Conservation (phyloP, 1,284 basidiomycete species). For the Malassezia pachydermatis region DNA sequence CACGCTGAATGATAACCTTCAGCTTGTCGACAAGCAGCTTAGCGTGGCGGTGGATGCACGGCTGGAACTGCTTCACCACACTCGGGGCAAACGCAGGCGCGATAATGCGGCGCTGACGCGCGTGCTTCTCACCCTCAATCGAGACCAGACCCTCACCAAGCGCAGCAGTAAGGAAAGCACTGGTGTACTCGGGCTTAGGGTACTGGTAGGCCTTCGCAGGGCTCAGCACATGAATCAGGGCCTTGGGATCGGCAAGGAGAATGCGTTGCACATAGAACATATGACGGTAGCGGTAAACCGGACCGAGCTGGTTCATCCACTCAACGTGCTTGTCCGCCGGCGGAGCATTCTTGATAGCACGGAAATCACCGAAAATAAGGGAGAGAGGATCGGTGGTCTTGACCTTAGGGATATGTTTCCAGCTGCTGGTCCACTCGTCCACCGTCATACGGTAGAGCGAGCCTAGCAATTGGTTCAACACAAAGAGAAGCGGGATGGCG, state of each 20-base stretch:
- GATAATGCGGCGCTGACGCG: slow-evolving; percentile 31
- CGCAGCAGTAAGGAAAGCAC: slow-evolving; percentile 26
- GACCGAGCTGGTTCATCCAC: slow-evolving; percentile 20
- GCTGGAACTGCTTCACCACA: slow-evolving; percentile 23
- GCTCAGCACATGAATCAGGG: slow-evolving; percentile 35
- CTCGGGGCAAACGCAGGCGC: slow-evolving; percentile 30
- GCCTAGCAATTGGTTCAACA: slow-evolving; percentile 13
- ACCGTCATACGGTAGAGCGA: slow-evolving; percentile 17
- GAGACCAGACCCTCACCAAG: slow-evolving; percentile 40
- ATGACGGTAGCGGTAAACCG: slow-evolving; percentile 36
- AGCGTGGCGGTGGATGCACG: slow-evolving; percentile 25
- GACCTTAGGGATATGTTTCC: slow-evolving; percentile 20
- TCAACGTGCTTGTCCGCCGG: slow-evolving; percentile 15
- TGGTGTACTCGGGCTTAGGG: slow-evolving; percentile 34
- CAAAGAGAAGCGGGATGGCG: slow-evolving; percentile 9
- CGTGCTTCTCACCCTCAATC: slow-evolving; percentile 40
- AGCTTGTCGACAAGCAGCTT: slow-evolving; percentile 27
- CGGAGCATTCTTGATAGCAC: slow-evolving; percentile 14
- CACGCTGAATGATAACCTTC: slow-evolving; percentile 13
- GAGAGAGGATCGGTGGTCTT: slow-evolving; percentile 13
- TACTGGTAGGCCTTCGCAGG: slow-evolving; percentile 36
- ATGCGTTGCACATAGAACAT: slow-evolving; percentile 36
- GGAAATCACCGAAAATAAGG: slow-evolving; percentile 18
- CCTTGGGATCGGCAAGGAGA: slow-evolving; percentile 33
- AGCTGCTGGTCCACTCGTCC: slow-evolving; percentile 17